Percentiles rank a stretch among this genome's conserved stretches.
These are phyloP conservation scores for Cladosporium sp. DNA, from an alignment of 2,329 filamentous ascomycete species.

Conservation along the genomic window DNA sequence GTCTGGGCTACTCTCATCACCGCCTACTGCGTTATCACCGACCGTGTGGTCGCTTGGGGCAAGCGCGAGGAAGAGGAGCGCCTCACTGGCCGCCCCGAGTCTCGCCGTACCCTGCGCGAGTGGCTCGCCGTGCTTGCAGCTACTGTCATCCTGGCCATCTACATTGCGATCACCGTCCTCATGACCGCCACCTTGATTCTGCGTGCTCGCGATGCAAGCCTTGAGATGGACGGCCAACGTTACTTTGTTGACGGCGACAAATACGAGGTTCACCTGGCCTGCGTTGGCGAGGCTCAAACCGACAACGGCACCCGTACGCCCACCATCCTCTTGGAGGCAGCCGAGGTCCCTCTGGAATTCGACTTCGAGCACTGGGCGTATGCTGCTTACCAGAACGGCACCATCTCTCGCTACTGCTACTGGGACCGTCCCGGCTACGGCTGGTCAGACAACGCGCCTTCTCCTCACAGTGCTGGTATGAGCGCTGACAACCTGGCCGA, in stretches of 20 bases:
- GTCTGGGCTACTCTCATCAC: constrained; percentile 80
- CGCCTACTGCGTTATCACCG: constrained; percentile 75
- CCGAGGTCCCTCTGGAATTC: constrained; percentile 75
- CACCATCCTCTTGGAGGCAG: constrained; percentile 83
- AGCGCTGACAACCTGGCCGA: constrained; percentile 87
- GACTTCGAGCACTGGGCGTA: constrained; percentile 79
- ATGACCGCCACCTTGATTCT: constrained; percentile 79
- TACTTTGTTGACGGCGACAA: constrained; percentile 81
- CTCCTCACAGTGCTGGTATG: constrained; percentile 89
- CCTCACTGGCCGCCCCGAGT: constrained; percentile 84
- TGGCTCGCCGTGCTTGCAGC: constrained; percentile 80
- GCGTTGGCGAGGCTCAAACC: constrained; percentile 68
- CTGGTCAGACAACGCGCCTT: constrained; percentile 89
- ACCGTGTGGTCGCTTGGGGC: constrained; percentile 84
- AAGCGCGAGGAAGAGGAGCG: constrained; percentile 92
- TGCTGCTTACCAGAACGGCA: constrained; percentile 72
- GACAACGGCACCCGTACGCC: constrained; percentile 58
- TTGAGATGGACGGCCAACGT: constrained; percentile 70
- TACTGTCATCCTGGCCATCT: constrained; percentile 68
- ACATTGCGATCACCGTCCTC: constrained; percentile 69
- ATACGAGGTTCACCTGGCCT: constrained; percentile 85
- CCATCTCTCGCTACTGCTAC: constrained; percentile 88
- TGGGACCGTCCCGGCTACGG: constrained; percentile 88
- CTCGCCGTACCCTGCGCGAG: constrained; percentile 75
- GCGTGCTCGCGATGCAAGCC: constrained; percentile 73